Percentiles rank a stretch among this genome's conserved stretches.
Evolutionary conservation across 2,329 filamentous ascomycete species (phyloP).

Genomic region (Cordyceps fumosorosea): DNA sequence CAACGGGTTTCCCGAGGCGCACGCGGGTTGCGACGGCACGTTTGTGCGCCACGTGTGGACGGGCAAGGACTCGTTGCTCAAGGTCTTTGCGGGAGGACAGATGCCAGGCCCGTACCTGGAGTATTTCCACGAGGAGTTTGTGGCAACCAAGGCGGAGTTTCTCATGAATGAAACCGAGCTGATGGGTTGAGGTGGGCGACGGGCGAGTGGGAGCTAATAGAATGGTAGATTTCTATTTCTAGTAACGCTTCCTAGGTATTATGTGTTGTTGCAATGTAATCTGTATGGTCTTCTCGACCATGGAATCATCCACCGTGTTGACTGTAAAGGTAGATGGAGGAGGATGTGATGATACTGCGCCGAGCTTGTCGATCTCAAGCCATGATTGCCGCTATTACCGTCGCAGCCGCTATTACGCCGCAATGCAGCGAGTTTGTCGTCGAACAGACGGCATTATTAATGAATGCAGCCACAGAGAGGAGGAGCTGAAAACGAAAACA

Average conservation of each 20-base stretch:
- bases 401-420: neutral
- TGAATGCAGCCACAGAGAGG: neutral
- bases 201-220: neutral
- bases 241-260: neutral
- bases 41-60: conserved; percentile 40
- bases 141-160: conserved; percentile 27
- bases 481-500: neutral
- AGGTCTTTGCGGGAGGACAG: conserved; percentile 31
- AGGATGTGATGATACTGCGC: no score
- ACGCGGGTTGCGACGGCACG: conserved; percentile 31
- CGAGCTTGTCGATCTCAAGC: neutral
- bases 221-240: neutral
- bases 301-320: neutral
- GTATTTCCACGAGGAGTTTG: conserved; percentile 30
- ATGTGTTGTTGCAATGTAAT: neutral
- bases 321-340: neutral
- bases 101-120: conserved; percentile 30
- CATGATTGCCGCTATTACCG: neutral
- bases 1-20: conserved; percentile 36
- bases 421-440: neutral
- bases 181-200: conserved; percentile 18
- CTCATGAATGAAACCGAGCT: conserved; percentile 31
- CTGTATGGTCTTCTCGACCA: neutral
- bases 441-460: neutral
- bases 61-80: conserved; percentile 33